Evolutionary conservation across 1,139 yeast species (phyloP).

Genomic region (Debaryomyces sp.): DNA sequence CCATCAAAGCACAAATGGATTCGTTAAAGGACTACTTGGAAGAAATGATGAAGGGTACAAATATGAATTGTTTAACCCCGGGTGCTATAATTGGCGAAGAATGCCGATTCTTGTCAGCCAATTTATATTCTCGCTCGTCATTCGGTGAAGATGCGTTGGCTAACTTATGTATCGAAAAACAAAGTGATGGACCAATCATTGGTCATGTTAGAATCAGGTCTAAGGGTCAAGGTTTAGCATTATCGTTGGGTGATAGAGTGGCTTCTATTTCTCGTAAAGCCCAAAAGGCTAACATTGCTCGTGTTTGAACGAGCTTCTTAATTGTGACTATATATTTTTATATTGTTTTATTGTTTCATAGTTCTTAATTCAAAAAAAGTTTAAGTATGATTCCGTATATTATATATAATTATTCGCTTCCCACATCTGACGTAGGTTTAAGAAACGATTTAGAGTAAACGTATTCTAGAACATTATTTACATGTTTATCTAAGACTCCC

Average conservation of each 20-base stretch:
- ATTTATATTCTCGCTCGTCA: conserved; percentile 87
- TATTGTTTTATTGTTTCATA: conserved; percentile 6
- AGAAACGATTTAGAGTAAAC: conserved; percentile 16
- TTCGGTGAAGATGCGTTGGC: conserved; percentile 99
- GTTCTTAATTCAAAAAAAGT: conserved; percentile 1
- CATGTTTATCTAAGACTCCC: conserved; percentile 16
- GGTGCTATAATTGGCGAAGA: conserved; percentile 86
- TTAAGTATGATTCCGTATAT: conserved; percentile 1
- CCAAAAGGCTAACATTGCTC: conserved; percentile 26
- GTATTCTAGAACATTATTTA: conserved; percentile 16
- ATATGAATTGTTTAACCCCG: conserved; percentile 93
- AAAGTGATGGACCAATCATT: conserved; percentile 71
- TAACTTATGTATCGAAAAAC: conserved; percentile 88
- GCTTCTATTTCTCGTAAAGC: conserved; percentile 72
- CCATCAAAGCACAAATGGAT: conserved; percentile 71
- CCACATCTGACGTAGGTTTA: not conserved
- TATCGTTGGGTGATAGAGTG: conserved; percentile 92
- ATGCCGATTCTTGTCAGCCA: conserved; percentile 93
- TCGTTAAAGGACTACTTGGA: conserved; percentile 80
- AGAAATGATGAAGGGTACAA: conserved; percentile 78
- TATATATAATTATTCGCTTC: not conserved
- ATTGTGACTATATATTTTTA: conserved; percentile 7
- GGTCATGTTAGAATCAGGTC: conserved; percentile 98
- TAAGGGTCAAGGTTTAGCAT: conserved; percentile 96
- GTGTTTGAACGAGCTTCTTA: conserved; percentile 19